Conservation (phyloP, 768 basidiomycete genomes). For the Leucosporidium yakuticum region DNA sequence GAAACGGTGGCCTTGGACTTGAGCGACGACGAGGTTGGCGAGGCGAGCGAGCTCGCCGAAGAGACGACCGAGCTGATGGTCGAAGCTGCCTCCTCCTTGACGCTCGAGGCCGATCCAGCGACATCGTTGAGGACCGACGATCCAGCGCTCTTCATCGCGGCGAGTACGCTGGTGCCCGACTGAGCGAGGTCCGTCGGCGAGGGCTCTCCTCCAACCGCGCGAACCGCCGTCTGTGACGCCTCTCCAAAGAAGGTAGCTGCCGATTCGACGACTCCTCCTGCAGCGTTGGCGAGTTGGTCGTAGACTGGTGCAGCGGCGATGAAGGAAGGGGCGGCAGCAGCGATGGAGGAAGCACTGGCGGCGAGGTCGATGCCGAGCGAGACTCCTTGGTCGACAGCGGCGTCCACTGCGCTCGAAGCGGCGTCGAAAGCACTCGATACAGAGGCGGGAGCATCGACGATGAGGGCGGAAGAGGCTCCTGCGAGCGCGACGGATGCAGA, state of each 20-base stretch:
- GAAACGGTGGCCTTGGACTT: too few relatives aligned
- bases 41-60: too few relatives aligned
- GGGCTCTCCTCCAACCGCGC: constrained; percentile 12
- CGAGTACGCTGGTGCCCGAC: not conserved
- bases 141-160: too few relatives aligned
- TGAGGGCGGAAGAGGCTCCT: constrained; percentile 8
- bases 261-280: not conserved
- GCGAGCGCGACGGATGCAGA: constrained; percentile 1
- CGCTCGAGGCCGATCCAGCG: too few relatives aligned
- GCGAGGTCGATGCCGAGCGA: not conserved
- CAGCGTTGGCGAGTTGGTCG: not conserved
- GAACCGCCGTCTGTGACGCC: constrained; percentile 2
- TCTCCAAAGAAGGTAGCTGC: constrained; percentile 18
- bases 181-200: constrained; percentile 5
- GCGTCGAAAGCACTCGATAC: not conserved
- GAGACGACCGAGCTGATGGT: too few relatives aligned
- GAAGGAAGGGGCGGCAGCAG: constrained; percentile 1
- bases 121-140: too few relatives aligned
- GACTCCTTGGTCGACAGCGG: not conserved
- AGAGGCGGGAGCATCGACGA: constrained; percentile 9
- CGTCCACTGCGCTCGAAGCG: constrained; percentile 11
- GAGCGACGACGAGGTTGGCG: too few relatives aligned
- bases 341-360: constrained; percentile 5
- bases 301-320: constrained; percentile 1
- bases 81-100: too few relatives aligned